Evolutionary conservation across 352 stramenopile species (phyloP).

Genomic region (Pythium phragmitis): DNA sequence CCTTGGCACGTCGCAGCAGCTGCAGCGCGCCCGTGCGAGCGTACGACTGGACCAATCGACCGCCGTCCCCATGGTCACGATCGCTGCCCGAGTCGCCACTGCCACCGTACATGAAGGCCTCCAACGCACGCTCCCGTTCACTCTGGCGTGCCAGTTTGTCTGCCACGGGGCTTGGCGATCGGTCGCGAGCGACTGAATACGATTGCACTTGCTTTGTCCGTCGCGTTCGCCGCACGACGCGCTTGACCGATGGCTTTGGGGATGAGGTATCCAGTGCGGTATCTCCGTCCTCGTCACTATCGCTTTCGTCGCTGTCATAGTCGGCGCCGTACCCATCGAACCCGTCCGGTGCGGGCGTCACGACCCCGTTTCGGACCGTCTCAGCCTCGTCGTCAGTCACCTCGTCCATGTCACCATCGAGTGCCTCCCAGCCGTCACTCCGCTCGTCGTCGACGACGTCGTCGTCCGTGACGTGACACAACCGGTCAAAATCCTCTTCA

Average conservation of each 20-base stretch:
- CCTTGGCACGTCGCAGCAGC: constrained; percentile 63
- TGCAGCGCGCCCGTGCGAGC: constrained; percentile 62
- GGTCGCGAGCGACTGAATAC: not conserved
- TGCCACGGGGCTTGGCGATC: not conserved
- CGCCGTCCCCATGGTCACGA: constrained; percentile 13
- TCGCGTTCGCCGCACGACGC: constrained; percentile 12
- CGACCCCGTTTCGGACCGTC: not conserved
- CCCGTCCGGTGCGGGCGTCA: constrained; percentile 11
- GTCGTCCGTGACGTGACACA: constrained; percentile 10
- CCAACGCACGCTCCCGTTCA: constrained; percentile 15
- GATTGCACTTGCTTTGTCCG: constrained; percentile 2
- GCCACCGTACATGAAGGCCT: constrained; percentile 25
- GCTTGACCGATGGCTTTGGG: constrained; percentile 4
- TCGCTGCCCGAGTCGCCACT: constrained; percentile 17
- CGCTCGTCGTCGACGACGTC: constrained; percentile 13
- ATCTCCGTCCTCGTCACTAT: not conserved
- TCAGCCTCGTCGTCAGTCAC: constrained; percentile 5
- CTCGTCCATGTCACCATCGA: constrained; percentile 24
- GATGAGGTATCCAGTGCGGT: constrained; percentile 25
- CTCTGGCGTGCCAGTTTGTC: not conserved
- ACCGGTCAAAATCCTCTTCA: constrained; percentile 19
- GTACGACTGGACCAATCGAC: constrained; percentile 50
- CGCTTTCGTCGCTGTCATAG: constrained; percentile 63
- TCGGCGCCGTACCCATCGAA: constrained; percentile 56
- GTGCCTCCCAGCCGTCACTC: constrained; percentile 16